Conservation (phyloP, 345 rosid genomes). For the Mangifera indica region DNA sequence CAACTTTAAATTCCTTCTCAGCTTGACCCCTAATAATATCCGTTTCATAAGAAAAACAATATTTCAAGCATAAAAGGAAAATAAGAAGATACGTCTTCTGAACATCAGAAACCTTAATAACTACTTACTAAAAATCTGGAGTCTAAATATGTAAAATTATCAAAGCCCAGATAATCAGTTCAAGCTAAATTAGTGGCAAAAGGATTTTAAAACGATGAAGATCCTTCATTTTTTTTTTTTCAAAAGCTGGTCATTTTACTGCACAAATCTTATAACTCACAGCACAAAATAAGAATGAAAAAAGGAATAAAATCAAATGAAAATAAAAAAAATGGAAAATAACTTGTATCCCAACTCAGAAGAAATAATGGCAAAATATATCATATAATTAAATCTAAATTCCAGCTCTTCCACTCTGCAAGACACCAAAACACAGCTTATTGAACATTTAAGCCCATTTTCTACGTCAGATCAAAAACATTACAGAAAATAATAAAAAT, state of each 20-base stretch:
- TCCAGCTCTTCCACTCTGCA: neutral
- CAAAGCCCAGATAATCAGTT: constrained; percentile 10
- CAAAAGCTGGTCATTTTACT: constrained; percentile 26
- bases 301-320: neutral
- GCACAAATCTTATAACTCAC: constrained; percentile 16
- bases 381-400: neutral
- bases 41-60: constrained; percentile 7
- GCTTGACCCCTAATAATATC: constrained; percentile 83
- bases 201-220: neutral
- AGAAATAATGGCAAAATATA: neutral
- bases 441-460: neutral
- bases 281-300: constrained; percentile 26
- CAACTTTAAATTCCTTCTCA: constrained; percentile 94
- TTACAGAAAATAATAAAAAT: neutral
- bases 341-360: neutral
- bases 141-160: neutral
- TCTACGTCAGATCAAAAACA: neutral
- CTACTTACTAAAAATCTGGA: neutral
- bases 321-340: neutral
- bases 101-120: neutral
- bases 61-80: neutral
- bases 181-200: constrained; percentile 2
- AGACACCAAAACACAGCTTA: neutral
- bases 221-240: neutral
- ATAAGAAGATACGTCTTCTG: neutral